Percentiles rank a stretch among this genome's conserved stretches.
phyloP scores from a whole-genome alignment of 345 rosid genomes.

The Aegle marmelos region DNA sequence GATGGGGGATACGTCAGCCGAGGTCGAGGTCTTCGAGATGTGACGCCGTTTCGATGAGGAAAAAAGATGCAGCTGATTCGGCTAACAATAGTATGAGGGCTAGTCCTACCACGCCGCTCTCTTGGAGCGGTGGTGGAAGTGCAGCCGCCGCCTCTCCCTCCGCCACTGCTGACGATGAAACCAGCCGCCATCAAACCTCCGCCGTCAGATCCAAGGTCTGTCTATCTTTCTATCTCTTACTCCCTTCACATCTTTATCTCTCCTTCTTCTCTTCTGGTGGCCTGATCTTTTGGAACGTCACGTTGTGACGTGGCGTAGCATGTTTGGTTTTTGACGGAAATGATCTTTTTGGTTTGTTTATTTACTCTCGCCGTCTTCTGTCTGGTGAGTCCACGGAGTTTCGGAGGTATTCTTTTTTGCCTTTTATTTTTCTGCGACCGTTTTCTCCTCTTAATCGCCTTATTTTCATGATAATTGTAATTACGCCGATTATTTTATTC shows the following conservation, averaged over 20 bases:
- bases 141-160: slow-evolving; percentile 57
- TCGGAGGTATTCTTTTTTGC: background rate
- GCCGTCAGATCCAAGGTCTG: slow-evolving; percentile 73
- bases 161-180: slow-evolving; percentile 57
- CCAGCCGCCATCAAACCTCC: slow-evolving; percentile 41
- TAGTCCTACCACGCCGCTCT: slow-evolving; percentile 74
- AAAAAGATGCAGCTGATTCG: slow-evolving; percentile 35
- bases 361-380: background rate
- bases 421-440: background rate
- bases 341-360: background rate
- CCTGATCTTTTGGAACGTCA: slow-evolving; percentile 18
- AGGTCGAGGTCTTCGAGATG: slow-evolving; percentile 47
- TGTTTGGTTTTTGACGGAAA: slow-evolving; percentile 14
- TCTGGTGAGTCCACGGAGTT: background rate
- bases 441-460: background rate
- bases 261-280: background rate
- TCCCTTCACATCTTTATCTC: slow-evolving; percentile 7
- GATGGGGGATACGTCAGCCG: slow-evolving; percentile 64
- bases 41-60: slow-evolving; percentile 30
- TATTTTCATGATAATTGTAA: background rate
- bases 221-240: background rate
- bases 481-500: background rate
- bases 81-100: slow-evolving; percentile 31
- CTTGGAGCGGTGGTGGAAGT: slow-evolving; percentile 65
- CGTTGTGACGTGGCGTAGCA: background rate